Conservation (phyloP, 768 basidiomycete species). For the Russula lepida region DNA sequence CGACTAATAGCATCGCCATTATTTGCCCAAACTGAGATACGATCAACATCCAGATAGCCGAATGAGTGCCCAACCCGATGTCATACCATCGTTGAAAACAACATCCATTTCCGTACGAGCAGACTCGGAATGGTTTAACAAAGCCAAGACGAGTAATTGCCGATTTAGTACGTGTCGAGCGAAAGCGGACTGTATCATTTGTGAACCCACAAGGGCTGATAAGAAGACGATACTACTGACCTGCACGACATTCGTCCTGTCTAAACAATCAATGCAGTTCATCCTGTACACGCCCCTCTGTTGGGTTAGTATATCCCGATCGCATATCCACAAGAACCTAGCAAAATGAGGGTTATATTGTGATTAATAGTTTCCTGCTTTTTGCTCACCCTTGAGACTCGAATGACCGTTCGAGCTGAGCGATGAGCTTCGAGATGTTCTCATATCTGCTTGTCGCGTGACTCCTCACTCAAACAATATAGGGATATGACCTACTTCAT, state of each 20-base stretch:
- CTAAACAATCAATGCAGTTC: slow-evolving; percentile 94
- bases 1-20: slow-evolving; percentile 94
- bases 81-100: slow-evolving; percentile 69
- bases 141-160: slow-evolving; percentile 65
- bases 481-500: slow-evolving; percentile 62
- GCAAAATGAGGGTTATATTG: background rate
- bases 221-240: slow-evolving; percentile 28
- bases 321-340: slow-evolving; percentile 79
- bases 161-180: slow-evolving; percentile 72
- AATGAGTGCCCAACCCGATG: background rate
- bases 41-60: slow-evolving; percentile 1
- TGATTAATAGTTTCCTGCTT: background rate
- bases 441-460: slow-evolving; percentile 52
- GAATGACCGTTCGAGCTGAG: slow-evolving; percentile 63
- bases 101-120: slow-evolving; percentile 57
- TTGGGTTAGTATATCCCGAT: slow-evolving; percentile 57
- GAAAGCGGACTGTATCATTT: slow-evolving; percentile 68
- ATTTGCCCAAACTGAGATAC: slow-evolving; percentile 81
- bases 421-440: slow-evolving; percentile 74
- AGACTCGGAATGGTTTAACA: slow-evolving; percentile 46
- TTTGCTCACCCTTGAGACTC: slow-evolving; percentile 63
- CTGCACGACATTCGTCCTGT: slow-evolving; percentile 92
- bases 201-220: slow-evolving; percentile 4
- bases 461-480: slow-evolving; percentile 12
- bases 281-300: slow-evolving; percentile 85